Evolutionary conservation across 169 alveolate genomes (phyloP).

Genomic region (Theileria orientalis): DNA sequence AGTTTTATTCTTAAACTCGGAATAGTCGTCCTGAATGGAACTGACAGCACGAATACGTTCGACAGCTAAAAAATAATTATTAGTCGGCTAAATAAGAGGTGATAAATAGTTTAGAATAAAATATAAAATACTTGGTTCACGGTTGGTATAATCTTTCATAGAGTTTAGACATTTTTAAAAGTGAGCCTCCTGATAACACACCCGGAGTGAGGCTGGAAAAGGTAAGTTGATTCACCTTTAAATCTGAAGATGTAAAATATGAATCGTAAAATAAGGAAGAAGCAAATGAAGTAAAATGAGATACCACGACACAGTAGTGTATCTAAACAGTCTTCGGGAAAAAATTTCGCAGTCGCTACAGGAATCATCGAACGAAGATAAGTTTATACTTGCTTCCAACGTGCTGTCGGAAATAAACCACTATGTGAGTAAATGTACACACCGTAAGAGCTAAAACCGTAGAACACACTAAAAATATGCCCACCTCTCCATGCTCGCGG

Average conservation of each 20-base stretch:
- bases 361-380: slow-evolving; percentile 50
- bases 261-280: not conserved
- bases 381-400: slow-evolving; percentile 47
- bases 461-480: not conserved
- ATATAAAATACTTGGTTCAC: slow-evolving; percentile 15
- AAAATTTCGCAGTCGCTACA: slow-evolving; percentile 5
- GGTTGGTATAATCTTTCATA: not conserved
- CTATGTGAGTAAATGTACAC: slow-evolving; percentile 31
- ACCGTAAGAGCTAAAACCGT: not conserved
- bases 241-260: not conserved
- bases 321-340: slow-evolving; percentile 38
- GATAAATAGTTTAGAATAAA: not conserved
- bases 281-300: not conserved
- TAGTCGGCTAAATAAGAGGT: not conserved
- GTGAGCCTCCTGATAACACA: not conserved
- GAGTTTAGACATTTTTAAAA: not conserved
- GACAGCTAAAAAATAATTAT: slow-evolving; percentile 19
- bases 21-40: slow-evolving; percentile 70
- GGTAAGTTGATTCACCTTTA: not conserved
- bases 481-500: not conserved
- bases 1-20: slow-evolving; percentile 61
- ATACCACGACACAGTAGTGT: slow-evolving; percentile 23
- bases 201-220: not conserved
- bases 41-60: slow-evolving; percentile 33
- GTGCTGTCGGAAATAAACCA: slow-evolving; percentile 39